Conservation (phyloP, 1,284 basidiomycete species). For the Cutaneotrichosporon curvatum region DNA sequence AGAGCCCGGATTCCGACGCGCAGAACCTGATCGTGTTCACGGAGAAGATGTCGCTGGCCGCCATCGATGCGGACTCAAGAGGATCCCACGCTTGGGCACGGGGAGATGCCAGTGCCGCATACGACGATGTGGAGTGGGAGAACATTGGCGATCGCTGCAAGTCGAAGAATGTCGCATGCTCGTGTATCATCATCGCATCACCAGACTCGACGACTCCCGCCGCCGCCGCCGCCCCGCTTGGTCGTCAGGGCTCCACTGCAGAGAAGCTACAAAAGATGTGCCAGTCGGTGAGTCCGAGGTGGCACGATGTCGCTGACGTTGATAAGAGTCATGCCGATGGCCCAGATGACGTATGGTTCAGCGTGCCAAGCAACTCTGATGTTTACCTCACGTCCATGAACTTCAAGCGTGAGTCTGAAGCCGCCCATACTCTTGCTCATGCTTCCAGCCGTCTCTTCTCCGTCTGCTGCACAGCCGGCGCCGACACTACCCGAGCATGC, state of each 20-base stretch:
- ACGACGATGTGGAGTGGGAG: conserved; percentile 19
- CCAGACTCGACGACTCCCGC: conserved; percentile 4
- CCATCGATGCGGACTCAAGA: conserved; percentile 14
- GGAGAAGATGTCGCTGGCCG: conserved; percentile 12
- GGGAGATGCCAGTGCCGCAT: conserved; percentile 10
- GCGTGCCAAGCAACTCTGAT: conserved; percentile 9
- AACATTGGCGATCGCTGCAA: conserved; percentile 17
- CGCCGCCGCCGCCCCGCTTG: neutral
- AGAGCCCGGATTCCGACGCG: conserved; percentile 1
- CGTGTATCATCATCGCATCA: conserved; percentile 14
- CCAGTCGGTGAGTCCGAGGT: conserved; percentile 10
- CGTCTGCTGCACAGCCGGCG: neutral
- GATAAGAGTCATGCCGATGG: conserved; percentile 7
- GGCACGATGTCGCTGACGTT: neutral
- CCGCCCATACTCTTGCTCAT: too few species aligned
- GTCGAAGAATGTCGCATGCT: conserved; percentile 15
- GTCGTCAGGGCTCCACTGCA: conserved; percentile 12
- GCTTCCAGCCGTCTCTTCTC: neutral
- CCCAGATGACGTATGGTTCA: conserved; percentile 12
- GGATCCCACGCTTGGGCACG: conserved; percentile 10
- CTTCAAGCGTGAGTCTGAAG: conserved; percentile 3
- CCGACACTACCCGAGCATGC: neutral
- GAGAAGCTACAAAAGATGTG: conserved; percentile 20
- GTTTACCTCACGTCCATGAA: conserved; percentile 12
- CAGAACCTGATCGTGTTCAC: conserved; percentile 19